These are phyloP conservation scores for Phytomonas sp. DNA, from an alignment of 208 protist genomes.

Conservation along the genomic window DNA sequence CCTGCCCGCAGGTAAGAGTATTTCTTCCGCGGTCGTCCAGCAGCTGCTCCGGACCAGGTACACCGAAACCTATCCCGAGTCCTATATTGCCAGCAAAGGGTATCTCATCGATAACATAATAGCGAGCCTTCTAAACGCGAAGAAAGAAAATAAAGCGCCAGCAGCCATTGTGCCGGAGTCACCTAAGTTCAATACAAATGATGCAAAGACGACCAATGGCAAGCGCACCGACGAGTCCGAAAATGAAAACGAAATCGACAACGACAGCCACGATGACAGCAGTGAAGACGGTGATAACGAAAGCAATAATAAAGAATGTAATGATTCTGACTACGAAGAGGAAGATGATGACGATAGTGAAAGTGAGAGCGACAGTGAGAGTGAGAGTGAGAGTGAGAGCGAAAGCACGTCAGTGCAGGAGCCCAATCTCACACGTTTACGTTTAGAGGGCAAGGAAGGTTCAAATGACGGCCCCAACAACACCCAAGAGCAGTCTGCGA, in stretches of 20 bases:
- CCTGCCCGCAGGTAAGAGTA: constrained; percentile 61
- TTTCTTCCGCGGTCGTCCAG: constrained; percentile 55
- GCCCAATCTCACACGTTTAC: too few species aligned
- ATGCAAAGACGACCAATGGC: neutral
- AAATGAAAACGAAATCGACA: constrained; percentile 10
- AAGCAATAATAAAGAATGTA: constrained; percentile 20
- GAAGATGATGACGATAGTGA: constrained; percentile 33
- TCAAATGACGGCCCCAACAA: too few species aligned
- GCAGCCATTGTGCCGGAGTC: neutral
- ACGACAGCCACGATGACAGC: constrained; percentile 18
- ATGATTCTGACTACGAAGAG: constrained; percentile 21
- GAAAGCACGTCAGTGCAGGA: too few species aligned
- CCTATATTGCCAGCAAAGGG: constrained; percentile 36
- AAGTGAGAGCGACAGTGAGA: neutral
- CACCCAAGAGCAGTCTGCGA: neutral
- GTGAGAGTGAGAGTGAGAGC: neutral
- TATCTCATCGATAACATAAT: constrained; percentile 44
- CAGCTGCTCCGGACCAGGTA: constrained; percentile 68
- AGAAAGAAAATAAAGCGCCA: constrained; percentile 7
- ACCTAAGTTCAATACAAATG: neutral
- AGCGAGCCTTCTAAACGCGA: constrained; percentile 24
- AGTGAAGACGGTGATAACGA: constrained; percentile 27
- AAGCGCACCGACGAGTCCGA: neutral
- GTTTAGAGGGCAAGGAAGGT: too few species aligned
- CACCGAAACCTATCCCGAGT: constrained; percentile 35